phyloP scores from a whole-genome alignment of 495 filamentous ascomycete species.

The Chaetomium fimeti region DNA sequence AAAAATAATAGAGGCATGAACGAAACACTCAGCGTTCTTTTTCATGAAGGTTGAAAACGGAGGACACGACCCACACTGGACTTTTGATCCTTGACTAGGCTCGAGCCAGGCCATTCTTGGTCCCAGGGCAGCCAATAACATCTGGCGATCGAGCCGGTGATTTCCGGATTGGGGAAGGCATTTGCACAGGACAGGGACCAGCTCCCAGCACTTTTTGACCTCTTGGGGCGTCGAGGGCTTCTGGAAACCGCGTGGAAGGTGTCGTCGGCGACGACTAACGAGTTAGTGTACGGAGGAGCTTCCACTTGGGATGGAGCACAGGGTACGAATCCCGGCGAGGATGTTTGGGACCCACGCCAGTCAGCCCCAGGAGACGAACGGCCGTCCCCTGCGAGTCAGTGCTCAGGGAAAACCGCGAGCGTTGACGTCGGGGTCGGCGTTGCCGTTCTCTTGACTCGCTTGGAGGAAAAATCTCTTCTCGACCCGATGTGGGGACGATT shows the following conservation, averaged over 20 bases:
- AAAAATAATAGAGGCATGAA: not conserved
- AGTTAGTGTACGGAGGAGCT: too few relatives aligned
- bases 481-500: too few relatives aligned
- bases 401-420: not conserved
- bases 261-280: too few relatives aligned
- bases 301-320: not conserved
- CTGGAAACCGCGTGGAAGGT: constrained; percentile 6
- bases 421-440: not conserved
- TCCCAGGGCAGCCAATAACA: not conserved
- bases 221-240: not conserved
- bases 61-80: not conserved
- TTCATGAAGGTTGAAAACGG: not conserved
- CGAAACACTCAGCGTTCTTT: not conserved
- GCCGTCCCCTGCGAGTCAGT: not conserved
- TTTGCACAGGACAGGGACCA: not conserved
- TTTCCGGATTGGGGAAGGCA: not conserved
- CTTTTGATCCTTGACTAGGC: not conserved
- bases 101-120: not conserved
- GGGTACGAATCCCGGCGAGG: not conserved
- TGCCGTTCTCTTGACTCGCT: not conserved
- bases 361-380: not conserved
- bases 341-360: constrained; percentile 3
- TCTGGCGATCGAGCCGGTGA: too few relatives aligned
- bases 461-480: too few relatives aligned
- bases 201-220: not conserved